Conservation (phyloP, 805 yeast species). For the Ogataea salicorniae region DNA sequence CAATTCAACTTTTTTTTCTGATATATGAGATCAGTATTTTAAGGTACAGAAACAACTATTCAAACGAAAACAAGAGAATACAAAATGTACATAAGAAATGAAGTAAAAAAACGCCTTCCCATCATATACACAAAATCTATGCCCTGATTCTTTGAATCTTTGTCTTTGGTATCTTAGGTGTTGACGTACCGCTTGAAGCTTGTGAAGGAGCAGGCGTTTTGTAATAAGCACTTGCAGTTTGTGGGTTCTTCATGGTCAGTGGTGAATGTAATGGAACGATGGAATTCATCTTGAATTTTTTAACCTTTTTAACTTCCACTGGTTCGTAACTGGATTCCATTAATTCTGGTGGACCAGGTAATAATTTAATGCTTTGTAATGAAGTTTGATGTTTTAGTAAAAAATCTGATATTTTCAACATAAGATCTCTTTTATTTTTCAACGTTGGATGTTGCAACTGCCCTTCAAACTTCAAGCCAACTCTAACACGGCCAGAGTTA, state of each 20-base stretch:
- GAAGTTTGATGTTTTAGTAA: constrained; percentile 67
- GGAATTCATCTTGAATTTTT: constrained; percentile 79
- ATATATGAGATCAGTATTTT: no score
- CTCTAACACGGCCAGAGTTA: constrained; percentile 93
- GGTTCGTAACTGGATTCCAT: constrained; percentile 42
- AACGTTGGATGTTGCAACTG: constrained; percentile 30
- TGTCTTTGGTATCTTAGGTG: constrained; percentile 46
- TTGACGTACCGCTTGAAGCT: constrained; percentile 5
- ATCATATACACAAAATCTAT: background rate
- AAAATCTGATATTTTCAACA: constrained; percentile 55
- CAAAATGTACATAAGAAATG: no score
- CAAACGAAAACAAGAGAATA: no score
- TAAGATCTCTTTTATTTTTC: constrained; percentile 59
- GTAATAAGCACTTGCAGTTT: constrained; percentile 65
- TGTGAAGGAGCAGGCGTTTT: constrained; percentile 39
- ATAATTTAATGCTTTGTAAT: constrained; percentile 52
- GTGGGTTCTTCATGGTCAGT: constrained; percentile 77
- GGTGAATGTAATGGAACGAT: constrained; percentile 86
- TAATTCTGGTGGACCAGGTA: constrained; percentile 63
- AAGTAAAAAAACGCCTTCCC: no score
- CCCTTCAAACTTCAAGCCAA: constrained; percentile 52
- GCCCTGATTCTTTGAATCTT: constrained; percentile 57
- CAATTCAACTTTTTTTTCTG: no score
- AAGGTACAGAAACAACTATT: no score
- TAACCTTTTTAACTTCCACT: constrained; percentile 66